These are phyloP conservation scores for Aspergillus spinulosporus DNA, from an alignment of 2,329 filamentous ascomycete species.

Conservation along the genomic window DNA sequence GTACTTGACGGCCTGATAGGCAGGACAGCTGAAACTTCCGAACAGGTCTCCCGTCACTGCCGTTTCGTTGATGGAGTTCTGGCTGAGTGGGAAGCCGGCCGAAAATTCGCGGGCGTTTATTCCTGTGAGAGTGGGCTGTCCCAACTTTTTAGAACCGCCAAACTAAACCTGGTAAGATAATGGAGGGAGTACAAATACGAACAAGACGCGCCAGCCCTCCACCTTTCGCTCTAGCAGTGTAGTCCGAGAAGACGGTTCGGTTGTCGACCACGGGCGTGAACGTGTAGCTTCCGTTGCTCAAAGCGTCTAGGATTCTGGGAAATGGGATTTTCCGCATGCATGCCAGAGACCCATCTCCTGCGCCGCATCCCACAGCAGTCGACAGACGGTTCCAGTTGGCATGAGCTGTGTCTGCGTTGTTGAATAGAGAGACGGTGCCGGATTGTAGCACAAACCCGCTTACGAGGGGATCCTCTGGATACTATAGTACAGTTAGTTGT, in stretches of 20 bases:
- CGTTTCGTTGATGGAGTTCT: not conserved
- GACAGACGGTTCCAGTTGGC: not conserved
- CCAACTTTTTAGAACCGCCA: not conserved
- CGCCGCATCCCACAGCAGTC: not conserved
- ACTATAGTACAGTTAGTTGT: not conserved
- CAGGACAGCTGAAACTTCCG: not conserved
- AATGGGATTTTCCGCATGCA: not conserved
- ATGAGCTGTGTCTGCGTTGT: not conserved
- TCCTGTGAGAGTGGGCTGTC: slow-evolving; percentile 1
- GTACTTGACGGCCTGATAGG: not conserved
- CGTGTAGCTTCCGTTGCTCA: not conserved
- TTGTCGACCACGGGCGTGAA: slow-evolving; percentile 11
- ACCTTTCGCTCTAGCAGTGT: not conserved
- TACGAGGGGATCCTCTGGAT: not conserved
- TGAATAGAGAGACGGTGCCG: not conserved
- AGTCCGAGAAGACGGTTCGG: slow-evolving; percentile 7
- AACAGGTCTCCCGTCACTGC: not conserved
- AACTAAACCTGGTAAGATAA: too few relatives aligned
- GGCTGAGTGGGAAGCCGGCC: not conserved
- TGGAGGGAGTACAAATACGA: not conserved
- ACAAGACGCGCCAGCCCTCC: not conserved
- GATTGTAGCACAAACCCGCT: not conserved
- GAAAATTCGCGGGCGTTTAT: not conserved
- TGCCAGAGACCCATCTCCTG: not conserved
- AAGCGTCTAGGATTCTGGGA: not conserved